A percentile compares a stretch with the other conserved stretches of the same genome.
Evolutionary conservation across 495 filamentous ascomycete species (phyloP).

Genomic region (Articulospora tetracladia): DNA sequence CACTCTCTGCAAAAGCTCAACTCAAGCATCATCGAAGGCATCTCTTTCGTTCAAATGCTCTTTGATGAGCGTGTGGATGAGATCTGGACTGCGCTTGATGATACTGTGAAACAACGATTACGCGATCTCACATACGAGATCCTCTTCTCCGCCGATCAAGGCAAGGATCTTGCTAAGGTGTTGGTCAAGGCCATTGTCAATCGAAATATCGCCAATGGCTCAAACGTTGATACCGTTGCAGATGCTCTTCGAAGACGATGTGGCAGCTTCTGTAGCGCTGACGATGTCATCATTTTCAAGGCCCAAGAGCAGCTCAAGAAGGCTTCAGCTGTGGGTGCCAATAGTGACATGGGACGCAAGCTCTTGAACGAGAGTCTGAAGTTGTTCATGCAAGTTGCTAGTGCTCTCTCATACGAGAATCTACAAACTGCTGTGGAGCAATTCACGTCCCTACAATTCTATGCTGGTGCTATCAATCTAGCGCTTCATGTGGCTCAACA

Average conservation of each 20-base stretch:
- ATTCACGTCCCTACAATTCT: constrained; percentile 79
- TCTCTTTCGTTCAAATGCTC: constrained; percentile 88
- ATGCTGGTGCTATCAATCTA: constrained; percentile 90
- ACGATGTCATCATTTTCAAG: constrained; percentile 97
- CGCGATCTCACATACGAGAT: constrained; percentile 76
- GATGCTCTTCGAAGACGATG: constrained; percentile 87
- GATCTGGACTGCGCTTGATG: constrained; percentile 77
- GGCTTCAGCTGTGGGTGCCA: constrained; percentile 71
- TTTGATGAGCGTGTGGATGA: constrained; percentile 91
- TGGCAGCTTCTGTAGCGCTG: constrained; percentile 93
- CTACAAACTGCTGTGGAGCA: constrained; percentile 71
- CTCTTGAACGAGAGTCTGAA: constrained; percentile 84
- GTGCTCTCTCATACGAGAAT: constrained; percentile 73
- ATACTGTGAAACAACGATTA: constrained; percentile 60
- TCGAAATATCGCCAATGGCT: constrained; percentile 89
- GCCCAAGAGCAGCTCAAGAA: constrained; percentile 91
- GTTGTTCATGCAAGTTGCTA: constrained; percentile 83
- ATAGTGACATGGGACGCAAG: constrained; percentile 72
- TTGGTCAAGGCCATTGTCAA: constrained; percentile 98
- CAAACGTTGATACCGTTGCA: constrained; percentile 94
- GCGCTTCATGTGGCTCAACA: constrained; percentile 76
- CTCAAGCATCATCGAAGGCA: constrained; percentile 85
- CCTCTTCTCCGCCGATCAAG: constrained; percentile 72
- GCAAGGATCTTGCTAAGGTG: constrained; percentile 91
- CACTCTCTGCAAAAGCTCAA: constrained; percentile 80